These are phyloP conservation scores for Leishmania martiniquensis DNA, from an alignment of 208 protist genomes.

Conservation along the genomic window DNA sequence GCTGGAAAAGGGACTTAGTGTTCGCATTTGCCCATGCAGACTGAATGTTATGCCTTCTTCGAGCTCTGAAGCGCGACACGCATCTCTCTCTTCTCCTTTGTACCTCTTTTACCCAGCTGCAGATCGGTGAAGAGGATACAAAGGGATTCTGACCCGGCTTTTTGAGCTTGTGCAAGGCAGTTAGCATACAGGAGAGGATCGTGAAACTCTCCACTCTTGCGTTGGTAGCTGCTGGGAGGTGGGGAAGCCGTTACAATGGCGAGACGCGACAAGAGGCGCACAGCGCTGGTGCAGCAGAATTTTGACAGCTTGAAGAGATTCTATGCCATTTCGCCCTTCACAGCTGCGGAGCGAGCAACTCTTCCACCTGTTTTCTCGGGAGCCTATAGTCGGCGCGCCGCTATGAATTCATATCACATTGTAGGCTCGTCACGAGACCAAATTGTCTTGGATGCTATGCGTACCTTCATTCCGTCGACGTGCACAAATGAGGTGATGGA, in stretches of 20 bases:
- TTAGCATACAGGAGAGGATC: too few species aligned
- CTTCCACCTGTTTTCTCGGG: slow-evolving; percentile 59
- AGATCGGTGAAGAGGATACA: neutral
- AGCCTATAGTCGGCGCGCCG: slow-evolving; percentile 70
- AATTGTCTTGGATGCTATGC: slow-evolving; percentile 74
- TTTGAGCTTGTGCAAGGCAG: neutral
- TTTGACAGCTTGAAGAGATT: slow-evolving; percentile 83
- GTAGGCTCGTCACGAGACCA: slow-evolving; percentile 72
- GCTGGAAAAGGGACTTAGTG: too few species aligned
- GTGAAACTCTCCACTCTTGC: neutral
- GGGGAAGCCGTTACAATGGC: slow-evolving; percentile 19
- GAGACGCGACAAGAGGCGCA: slow-evolving; percentile 38
- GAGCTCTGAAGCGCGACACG: neutral
- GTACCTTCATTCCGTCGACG: slow-evolving; percentile 60
- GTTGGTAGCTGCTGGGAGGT: neutral
- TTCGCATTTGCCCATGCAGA: neutral
- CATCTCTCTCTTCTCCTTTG: neutral
- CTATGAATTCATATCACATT: slow-evolving; percentile 65
- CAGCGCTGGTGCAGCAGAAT: slow-evolving; percentile 55
- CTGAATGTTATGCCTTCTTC: neutral
- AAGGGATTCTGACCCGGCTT: neutral
- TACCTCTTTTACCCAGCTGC: neutral
- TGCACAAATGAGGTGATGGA: slow-evolving; percentile 75
- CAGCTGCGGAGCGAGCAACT: slow-evolving; percentile 45
- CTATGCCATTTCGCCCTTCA: slow-evolving; percentile 61